Base-by-base conservation (phyloP, 176 grass and related monocot species). In the Melocanna baccifera region DNA sequence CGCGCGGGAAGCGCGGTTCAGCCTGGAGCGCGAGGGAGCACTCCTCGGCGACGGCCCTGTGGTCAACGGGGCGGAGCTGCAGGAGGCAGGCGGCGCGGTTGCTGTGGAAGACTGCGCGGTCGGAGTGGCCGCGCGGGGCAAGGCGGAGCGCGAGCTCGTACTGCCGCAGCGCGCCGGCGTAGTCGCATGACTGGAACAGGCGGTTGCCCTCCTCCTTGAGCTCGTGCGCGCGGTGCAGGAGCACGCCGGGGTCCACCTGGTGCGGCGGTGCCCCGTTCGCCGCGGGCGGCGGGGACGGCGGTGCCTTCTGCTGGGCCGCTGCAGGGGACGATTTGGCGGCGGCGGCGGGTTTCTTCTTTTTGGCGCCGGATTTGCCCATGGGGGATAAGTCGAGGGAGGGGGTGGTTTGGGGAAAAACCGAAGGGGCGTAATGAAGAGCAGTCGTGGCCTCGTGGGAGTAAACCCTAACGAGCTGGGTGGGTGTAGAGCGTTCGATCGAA, bases 161-260 rank as follows among this genome's bases (percentile, higher is more conserved):
- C 83, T 94, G 91, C 50, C 89, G 89, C 66, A 99, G 84, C 74
- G 96, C 96, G 23, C 84, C 89, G 0, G 40, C 22, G 83, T 99
- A 99, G 74, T 99, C 96, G 25, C 91, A 89, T 40, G 88, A 81
- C 90, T 99, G 96, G 87, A 99, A 96, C 12, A 99, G 84, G 57
- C 91, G 93, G 86, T 99, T 99, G 34, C 96, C 96, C 39, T 96
- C 91, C 85, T 99, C 93, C 86, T 99, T 99, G 58, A 99, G 91
- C 73, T 91, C 93, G 83, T 99, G 93, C 12, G 96, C 96, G 37
- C 93, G 86, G 29, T 83, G 89, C 58, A 96, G 75, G 76, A 96
- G 91, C 48, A 84, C 76, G 20, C 65, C 89, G 0, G 69, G 22
- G 73, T 92, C 93, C 82, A 88, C 78, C 68, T 71, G 62, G 48